phyloP scores from a whole-genome alignment of 2,329 filamentous ascomycete genomes.

The Nemania sp. region DNA sequence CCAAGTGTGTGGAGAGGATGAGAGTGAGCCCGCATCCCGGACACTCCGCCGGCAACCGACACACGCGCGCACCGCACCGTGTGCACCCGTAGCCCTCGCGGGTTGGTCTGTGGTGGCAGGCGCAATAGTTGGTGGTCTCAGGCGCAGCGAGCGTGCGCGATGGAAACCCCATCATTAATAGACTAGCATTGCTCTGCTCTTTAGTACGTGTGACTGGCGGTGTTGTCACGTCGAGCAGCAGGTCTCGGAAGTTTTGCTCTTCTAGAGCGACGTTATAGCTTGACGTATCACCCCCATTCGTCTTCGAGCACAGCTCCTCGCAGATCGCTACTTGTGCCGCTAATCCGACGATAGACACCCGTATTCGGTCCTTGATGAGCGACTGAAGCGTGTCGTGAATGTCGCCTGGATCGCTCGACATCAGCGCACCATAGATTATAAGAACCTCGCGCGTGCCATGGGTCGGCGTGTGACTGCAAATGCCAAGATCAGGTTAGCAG shows the following conservation, averaged over 20 bases:
- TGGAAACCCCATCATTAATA: slow-evolving; percentile 98
- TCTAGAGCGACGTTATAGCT: slow-evolving; percentile 86
- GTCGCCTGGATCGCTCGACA: slow-evolving; percentile 91
- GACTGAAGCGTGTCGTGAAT: slow-evolving; percentile 86
- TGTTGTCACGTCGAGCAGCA: slow-evolving; percentile 87
- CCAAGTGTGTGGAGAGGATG: slow-evolving; percentile 90
- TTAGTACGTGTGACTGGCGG: slow-evolving; percentile 78
- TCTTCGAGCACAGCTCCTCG: slow-evolving; percentile 82
- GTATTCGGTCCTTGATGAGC: slow-evolving; percentile 80
- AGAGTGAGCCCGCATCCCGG: slow-evolving; percentile 89
- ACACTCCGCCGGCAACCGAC: slow-evolving; percentile 86
- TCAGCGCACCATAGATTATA: slow-evolving; percentile 86
- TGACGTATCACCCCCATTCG: slow-evolving; percentile 77
- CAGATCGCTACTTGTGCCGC: slow-evolving; percentile 93
- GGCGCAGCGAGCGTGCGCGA: slow-evolving; percentile 76
- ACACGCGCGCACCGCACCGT: slow-evolving; percentile 86
- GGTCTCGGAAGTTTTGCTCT: slow-evolving; percentile 83
- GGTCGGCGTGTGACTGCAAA: slow-evolving; percentile 76
- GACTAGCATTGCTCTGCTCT: slow-evolving; percentile 61
- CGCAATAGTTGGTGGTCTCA: slow-evolving; percentile 74
- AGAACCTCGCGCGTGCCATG: slow-evolving; percentile 94
- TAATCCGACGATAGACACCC: slow-evolving; percentile 86
- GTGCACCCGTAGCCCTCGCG: slow-evolving; percentile 90
- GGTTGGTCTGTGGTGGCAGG: slow-evolving; percentile 83
- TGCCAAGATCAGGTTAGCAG: slow-evolving; percentile 12